These are phyloP conservation scores for Acidomyces sp. DNA, from an alignment of 495 filamentous ascomycete genomes.

Conservation along the genomic window DNA sequence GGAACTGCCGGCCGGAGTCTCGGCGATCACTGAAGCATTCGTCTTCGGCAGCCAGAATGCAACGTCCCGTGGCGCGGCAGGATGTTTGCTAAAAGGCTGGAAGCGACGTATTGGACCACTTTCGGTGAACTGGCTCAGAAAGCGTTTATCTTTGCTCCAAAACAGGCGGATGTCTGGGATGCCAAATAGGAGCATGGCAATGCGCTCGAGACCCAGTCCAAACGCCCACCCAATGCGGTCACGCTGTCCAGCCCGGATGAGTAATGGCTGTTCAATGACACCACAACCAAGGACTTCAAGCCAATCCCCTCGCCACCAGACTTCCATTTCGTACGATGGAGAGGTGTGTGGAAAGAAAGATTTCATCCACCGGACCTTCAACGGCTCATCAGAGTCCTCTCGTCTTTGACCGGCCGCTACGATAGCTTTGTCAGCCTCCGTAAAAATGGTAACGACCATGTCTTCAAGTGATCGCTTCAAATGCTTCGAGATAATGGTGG, in stretches of 20 bases:
- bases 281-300: slow-evolving; percentile 89
- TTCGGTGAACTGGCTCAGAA: slow-evolving; percentile 61
- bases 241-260: slow-evolving; percentile 62
- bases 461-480: slow-evolving; percentile 80
- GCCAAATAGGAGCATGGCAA: slow-evolving; percentile 91
- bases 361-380: slow-evolving; percentile 86
- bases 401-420: slow-evolving; percentile 35
- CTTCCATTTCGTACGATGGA: slow-evolving; percentile 90
- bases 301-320: slow-evolving; percentile 91
- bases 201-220: slow-evolving; percentile 79
- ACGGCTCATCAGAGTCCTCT: slow-evolving; percentile 50
- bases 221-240: slow-evolving; percentile 86
- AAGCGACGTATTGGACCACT: slow-evolving; percentile 47
- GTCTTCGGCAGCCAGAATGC: slow-evolving; percentile 67
- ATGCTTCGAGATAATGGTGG: slow-evolving; percentile 70
- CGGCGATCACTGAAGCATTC: slow-evolving; percentile 8
- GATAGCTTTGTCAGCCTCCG: slow-evolving; percentile 54
- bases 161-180: slow-evolving; percentile 97
- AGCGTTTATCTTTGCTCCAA: slow-evolving; percentile 76
- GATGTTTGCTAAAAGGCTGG: slow-evolving; percentile 77
- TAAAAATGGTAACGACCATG: slow-evolving; percentile 82
- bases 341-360: slow-evolving; percentile 95
- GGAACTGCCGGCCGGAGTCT: slow-evolving; percentile 7
- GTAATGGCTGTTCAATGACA: slow-evolving; percentile 69
- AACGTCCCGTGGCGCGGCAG: slow-evolving; percentile 77